Percentiles rank a stretch among this genome's conserved stretches.
Conservation (phyloP, 768 basidiomycete species). For the Lentinus brumalis region DNA sequence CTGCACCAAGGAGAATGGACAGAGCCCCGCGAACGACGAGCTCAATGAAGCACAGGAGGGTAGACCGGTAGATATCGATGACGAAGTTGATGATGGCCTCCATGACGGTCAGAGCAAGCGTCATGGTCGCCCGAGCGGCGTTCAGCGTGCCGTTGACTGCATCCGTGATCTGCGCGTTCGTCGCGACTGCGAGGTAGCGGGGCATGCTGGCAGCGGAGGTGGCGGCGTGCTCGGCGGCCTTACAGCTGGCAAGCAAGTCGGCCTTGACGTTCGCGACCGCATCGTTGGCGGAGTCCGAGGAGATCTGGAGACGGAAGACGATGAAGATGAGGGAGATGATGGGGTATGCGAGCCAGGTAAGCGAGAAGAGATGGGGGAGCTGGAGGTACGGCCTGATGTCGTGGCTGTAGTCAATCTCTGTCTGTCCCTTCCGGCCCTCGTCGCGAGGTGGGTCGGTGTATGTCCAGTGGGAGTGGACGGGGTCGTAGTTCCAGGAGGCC, state of each 20-base stretch:
- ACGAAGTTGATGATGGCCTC: constrained; percentile 91
- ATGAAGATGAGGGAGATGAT: constrained; percentile 88
- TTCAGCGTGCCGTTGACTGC: constrained; percentile 80
- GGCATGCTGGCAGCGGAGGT: constrained; percentile 85
- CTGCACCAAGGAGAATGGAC: constrained; percentile 77
- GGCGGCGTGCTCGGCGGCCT: constrained; percentile 82
- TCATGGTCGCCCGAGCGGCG: constrained; percentile 71
- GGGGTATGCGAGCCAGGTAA: constrained; percentile 91
- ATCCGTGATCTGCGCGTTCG: constrained; percentile 77
- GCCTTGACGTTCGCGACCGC: constrained; percentile 70
- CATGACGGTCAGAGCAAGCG: constrained; percentile 78
- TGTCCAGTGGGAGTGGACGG: no score
- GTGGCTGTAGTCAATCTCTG: constrained; percentile 19
- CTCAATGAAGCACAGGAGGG: constrained; percentile 92
- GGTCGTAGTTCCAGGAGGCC: no score
- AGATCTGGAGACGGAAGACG: constrained; percentile 78
- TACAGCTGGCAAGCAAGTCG: constrained; percentile 81
- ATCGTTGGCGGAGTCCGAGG: constrained; percentile 67
- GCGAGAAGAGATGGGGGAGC: constrained; percentile 79
- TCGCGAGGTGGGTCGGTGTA: no score
- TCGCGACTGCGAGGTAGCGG: constrained; percentile 81
- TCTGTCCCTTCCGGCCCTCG: no score
- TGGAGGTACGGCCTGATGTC: constrained; percentile 80
- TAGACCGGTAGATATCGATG: constrained; percentile 89
- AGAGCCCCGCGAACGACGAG: constrained; percentile 83